phyloP scores from a whole-genome alignment of 129 eudicot species.

The Heracleum sosnowskyi region DNA sequence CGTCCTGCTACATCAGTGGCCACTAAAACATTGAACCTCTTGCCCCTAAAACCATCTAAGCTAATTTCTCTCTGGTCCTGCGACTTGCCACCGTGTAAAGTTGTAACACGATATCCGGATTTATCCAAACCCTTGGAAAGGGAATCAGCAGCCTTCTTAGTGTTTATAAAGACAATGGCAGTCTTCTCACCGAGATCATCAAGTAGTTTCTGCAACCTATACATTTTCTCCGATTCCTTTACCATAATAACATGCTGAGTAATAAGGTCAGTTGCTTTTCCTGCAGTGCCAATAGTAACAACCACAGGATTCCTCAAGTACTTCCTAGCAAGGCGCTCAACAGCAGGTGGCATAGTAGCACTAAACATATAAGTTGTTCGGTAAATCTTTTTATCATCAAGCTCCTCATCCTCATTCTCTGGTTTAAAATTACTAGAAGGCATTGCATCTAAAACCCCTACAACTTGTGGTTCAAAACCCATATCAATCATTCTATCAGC shows the following conservation, averaged over 20 bases:
- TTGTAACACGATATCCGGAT: conserved; percentile 4
- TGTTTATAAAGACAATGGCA: conserved; percentile 8
- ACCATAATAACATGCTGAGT: conserved; percentile 12
- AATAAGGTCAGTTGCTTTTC: conserved; percentile 10
- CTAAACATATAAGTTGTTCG: conserved; percentile 12
- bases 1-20: conserved; percentile 12
- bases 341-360: conserved; percentile 9
- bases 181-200: conserved; percentile 11
- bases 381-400: conserved; percentile 12
- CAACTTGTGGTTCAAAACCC: conserved; percentile 12
- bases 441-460: conserved; percentile 5
- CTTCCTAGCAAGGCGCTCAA: conserved; percentile 14
- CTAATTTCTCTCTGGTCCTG: conserved; percentile 11
- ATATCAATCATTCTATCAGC: conserved; percentile 11
- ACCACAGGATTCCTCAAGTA: conserved; percentile 12
- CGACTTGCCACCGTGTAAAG: conserved; percentile 10
- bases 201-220: conserved; percentile 5
- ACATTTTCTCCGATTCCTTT: conserved; percentile 12
- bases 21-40: conserved; percentile 7
- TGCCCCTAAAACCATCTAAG: conserved; percentile 6
- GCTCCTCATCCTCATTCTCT: conserved; percentile 10
- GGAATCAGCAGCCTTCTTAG: conserved; percentile 6
- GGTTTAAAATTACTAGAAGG: conserved; percentile 12
- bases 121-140: conserved; percentile 13
- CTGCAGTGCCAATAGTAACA: conserved; percentile 9